These are phyloP conservation scores for Limonomyces culmigenus DNA, from an alignment of 1,284 basidiomycete species.

Conservation along the genomic window DNA sequence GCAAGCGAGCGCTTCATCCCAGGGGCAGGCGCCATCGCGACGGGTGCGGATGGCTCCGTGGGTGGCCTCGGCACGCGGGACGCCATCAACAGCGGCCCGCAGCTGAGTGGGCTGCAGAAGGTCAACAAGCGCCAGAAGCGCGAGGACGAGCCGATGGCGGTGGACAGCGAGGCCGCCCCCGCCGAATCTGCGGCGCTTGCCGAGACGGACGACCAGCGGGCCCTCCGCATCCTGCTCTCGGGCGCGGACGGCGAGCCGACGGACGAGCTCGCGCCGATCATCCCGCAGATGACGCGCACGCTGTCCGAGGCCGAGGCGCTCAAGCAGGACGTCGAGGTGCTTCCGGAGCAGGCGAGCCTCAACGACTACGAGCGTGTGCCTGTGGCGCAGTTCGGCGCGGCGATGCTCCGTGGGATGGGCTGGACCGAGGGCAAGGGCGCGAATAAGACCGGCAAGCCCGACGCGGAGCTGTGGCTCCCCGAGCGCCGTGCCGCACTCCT, in stretches of 20 bases:
- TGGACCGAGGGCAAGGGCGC: conserved; percentile 78
- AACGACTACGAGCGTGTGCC: conserved; percentile 87
- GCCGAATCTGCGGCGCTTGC: conserved; percentile 13
- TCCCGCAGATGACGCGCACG: conserved; percentile 32
- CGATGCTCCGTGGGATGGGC: conserved; percentile 91
- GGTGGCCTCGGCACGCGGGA: conserved; percentile 64
- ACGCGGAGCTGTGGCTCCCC: conserved; percentile 68
- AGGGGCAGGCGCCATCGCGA: conserved; percentile 37
- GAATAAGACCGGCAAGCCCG: conserved; percentile 25
- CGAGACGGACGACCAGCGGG: conserved; percentile 55
- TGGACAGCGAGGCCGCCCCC: conserved; percentile 13
- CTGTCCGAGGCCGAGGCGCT: conserved; percentile 67
- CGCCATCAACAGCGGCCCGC: conserved; percentile 51
- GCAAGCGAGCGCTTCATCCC: conserved; percentile 42
- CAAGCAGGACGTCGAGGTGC: conserved; percentile 59
- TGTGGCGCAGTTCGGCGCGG: conserved; percentile 85
- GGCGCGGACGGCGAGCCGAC: conserved; percentile 21
- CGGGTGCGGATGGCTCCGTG: conserved; percentile 61
- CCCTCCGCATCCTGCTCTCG: conserved; percentile 56
- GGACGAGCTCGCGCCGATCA: conserved; percentile 21
- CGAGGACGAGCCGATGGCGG: conserved; percentile 13
- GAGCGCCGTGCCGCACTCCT: conserved; percentile 66
- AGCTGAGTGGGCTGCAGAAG: conserved; percentile 42
- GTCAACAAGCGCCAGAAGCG: conserved; percentile 23
- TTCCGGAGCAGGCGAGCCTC: conserved; percentile 62